Percentiles rank a stretch among this genome's conserved stretches.
Conservation (phyloP, 2,329 filamentous ascomycete species). For the Trichophyton benhamiae region DNA sequence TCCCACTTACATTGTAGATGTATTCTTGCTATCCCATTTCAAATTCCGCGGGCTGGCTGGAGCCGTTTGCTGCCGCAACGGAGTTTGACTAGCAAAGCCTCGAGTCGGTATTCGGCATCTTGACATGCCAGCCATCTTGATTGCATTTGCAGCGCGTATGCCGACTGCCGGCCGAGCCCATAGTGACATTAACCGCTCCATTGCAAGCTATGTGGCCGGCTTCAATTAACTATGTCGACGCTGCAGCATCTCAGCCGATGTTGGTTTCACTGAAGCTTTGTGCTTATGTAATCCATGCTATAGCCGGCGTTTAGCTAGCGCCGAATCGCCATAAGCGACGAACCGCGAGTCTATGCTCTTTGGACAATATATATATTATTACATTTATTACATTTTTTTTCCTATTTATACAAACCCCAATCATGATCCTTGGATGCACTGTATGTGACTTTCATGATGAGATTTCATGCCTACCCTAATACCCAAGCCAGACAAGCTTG, state of each 20-base stretch:
- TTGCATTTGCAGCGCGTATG: neutral
- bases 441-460: no score
- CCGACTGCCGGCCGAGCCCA: neutral
- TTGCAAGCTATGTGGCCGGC: neutral
- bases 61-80: constrained; percentile 6
- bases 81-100: constrained; percentile 7
- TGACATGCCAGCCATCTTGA: neutral
- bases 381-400: no score
- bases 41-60: constrained; percentile 12
- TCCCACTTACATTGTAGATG: constrained; percentile 41
- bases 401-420: no score
- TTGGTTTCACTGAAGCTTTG: neutral
- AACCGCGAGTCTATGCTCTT: no score
- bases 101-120: constrained; percentile 3
- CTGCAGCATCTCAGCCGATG: neutral
- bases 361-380: no score
- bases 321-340: neutral
- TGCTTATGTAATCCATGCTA: neutral
- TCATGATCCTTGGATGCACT: no score
- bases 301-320: no score
- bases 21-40: constrained; percentile 38
- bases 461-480: no score
- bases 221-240: neutral
- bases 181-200: neutral
- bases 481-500: neutral